Base-by-base conservation (phyloP, 768 basidiomycete species). In the Sporobolomyces pararoseus region DNA sequence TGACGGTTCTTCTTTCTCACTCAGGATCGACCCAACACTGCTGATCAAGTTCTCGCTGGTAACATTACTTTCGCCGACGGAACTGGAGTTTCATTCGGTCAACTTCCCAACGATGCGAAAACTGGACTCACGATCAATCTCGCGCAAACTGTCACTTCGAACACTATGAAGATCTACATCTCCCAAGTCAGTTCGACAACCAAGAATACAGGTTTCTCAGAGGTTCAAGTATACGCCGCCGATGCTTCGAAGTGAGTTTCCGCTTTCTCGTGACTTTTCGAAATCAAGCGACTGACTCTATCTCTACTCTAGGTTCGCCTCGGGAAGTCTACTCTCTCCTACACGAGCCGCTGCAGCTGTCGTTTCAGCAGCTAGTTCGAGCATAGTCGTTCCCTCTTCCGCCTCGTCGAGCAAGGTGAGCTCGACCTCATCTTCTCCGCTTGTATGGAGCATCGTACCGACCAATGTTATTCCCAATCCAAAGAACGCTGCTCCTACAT, bases 1-100 rank as follows among this genome's bases (percentile, higher is more conserved):
- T 12, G 21, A 42, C 25, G 32, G 35, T 10, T 25, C 21, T 31
- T 0, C 7, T 4, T 55, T 5, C 35, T 58, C 14, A 46, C 58
- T 9, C 39, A 69, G 68, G 73, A 71, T 32, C 69, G 65, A 46
- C 68, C 66, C 23, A 65, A 73, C 63, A 16, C 42, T 23, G 23
- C 23, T 5, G 66, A 68, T 54, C 63, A 65, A 39, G 35, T 73
- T 35, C 60, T 63, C 39, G 59, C 39, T 46, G 66, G 71, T 16
- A 64, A 59, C 31, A 14, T 73, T 23, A 65, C 66, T 14, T 68
- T 73, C 58, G 31, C 53, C 23, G 66, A 65, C 44, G 67, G 66
- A 25, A 23, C 58, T 5, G 37, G 37, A 23, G 59, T 73, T 47
- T 12, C 63, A 6, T 60, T 73, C 19, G 51, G 42, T 16, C 6